Percentiles rank a stretch among this genome's conserved stretches.
These are phyloP conservation scores for Solanum chacoense DNA, from an alignment of 305 asterid species.

Conservation along the genomic window DNA sequence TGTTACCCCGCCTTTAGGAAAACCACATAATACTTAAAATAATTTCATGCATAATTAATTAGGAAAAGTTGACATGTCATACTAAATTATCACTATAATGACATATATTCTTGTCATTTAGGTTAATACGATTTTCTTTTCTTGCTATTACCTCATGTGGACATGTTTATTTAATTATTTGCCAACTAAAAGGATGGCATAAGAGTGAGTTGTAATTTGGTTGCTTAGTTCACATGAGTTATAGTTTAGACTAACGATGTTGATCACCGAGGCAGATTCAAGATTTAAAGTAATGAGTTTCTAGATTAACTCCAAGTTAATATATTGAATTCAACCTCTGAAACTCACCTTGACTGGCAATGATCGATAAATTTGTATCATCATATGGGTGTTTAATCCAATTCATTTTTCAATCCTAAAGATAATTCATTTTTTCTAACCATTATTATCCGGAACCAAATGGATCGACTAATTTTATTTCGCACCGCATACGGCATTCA, in stretches of 20 bases:
- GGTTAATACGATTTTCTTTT: not conserved
- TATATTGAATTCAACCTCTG: not conserved
- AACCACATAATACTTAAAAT: not conserved
- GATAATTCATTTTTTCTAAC: not conserved
- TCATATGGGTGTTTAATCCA: not conserved
- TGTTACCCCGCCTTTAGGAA: not conserved
- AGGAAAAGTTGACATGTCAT: not conserved
- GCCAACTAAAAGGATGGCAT: not conserved
- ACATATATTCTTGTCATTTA: not conserved
- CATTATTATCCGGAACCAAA: not conserved
- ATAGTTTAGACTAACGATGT: not conserved
- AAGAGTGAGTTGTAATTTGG: not conserved
- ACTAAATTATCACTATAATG: not conserved
- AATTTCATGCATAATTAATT: not conserved
- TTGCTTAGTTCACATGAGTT: not conserved
- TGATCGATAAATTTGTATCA: not conserved
- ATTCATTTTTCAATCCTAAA: not conserved
- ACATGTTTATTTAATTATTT: not conserved
- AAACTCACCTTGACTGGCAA: accelerated
- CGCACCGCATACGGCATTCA: not conserved
- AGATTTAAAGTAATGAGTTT: not conserved
- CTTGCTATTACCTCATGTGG: not conserved
- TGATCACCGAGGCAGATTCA: accelerated
- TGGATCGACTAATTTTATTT: not conserved
- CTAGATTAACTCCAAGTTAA: not conserved